A percentile compares a stretch with the other conserved stretches of the same genome.
phyloP scores from a whole-genome alignment of 495 filamentous ascomycete species.

The Aspergillus coremiiformis region DNA sequence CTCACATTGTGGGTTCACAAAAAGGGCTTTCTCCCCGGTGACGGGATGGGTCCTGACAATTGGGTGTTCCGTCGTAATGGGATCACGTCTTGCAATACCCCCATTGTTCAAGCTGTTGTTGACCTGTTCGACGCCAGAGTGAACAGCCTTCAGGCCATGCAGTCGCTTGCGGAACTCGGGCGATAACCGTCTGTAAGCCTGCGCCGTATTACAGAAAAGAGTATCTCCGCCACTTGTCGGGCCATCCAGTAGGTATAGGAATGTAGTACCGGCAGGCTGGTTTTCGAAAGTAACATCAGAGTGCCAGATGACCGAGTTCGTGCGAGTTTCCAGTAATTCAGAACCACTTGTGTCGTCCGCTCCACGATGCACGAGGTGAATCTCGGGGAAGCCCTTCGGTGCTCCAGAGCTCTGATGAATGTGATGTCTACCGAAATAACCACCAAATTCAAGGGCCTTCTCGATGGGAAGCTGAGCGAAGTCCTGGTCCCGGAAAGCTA shows the following conservation, averaged over 20 bases:
- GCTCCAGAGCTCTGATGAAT: constrained; percentile 56
- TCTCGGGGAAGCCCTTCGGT: constrained; percentile 51
- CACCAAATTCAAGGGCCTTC: constrained; percentile 46
- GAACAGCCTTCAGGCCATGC: constrained; percentile 52
- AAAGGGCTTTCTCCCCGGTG: constrained; percentile 71
- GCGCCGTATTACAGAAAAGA: constrained; percentile 50
- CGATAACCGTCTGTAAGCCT: constrained; percentile 50
- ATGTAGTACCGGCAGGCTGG: constrained; percentile 59
- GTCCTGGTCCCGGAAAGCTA: constrained; percentile 56
- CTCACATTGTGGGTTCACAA: constrained; percentile 81
- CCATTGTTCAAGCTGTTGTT: constrained; percentile 41
- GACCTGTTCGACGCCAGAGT: constrained; percentile 50
- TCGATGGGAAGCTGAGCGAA: constrained; percentile 51
- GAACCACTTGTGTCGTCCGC: constrained; percentile 43
- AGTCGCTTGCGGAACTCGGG: constrained; percentile 50
- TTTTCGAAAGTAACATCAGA: constrained; percentile 58
- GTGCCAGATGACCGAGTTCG: constrained; percentile 57
- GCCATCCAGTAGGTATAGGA: constrained; percentile 54
- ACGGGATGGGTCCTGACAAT: constrained; percentile 56
- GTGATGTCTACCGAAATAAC: constrained; percentile 57
- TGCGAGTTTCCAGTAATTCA: constrained; percentile 46
- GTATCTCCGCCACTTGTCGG: constrained; percentile 60
- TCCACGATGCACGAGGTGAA: constrained; percentile 55
- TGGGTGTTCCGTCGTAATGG: constrained; percentile 49
- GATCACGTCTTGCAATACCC: constrained; percentile 47